Conservation (phyloP, 768 basidiomycete genomes). For the Mycena galopus region DNA sequence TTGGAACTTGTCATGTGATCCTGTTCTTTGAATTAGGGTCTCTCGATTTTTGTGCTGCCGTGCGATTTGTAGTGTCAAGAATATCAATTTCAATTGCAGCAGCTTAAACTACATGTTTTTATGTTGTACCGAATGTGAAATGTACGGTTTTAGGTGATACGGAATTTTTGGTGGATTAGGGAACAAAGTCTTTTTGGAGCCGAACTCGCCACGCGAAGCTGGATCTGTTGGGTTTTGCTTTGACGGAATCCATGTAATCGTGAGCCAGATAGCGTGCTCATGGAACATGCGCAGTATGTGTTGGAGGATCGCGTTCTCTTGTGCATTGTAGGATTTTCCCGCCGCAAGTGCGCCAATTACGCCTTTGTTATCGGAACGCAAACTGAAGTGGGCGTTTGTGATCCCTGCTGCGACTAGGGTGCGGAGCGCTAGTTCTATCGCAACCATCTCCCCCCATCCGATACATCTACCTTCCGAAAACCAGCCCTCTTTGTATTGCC, state of each 20-base stretch:
- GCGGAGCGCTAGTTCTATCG: constrained; percentile 56
- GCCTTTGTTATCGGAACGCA: constrained; percentile 58
- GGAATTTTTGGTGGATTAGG: neutral
- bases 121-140: neutral
- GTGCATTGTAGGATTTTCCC: constrained; percentile 37
- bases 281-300: constrained; percentile 43
- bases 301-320: constrained; percentile 46
- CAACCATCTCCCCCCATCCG: constrained; percentile 61
- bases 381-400: constrained; percentile 38
- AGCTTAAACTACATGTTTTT: too few relatives aligned
- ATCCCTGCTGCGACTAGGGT: constrained; percentile 44
- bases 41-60: too few relatives aligned
- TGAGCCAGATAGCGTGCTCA: constrained; percentile 39
- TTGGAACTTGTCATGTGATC: too few relatives aligned
- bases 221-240: constrained; percentile 50
- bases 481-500: constrained; percentile 52
- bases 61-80: too few relatives aligned
- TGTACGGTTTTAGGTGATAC: neutral
- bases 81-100: too few relatives aligned
- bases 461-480: constrained; percentile 46
- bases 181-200: neutral
- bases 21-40: too few relatives aligned
- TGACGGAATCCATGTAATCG: constrained; percentile 47
- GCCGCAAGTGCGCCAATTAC: constrained; percentile 51
- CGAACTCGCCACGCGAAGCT: constrained; percentile 42